These are phyloP conservation scores for Globisporangium acanthophoron DNA, from an alignment of 352 stramenopile genomes.

Conservation along the genomic window DNA sequence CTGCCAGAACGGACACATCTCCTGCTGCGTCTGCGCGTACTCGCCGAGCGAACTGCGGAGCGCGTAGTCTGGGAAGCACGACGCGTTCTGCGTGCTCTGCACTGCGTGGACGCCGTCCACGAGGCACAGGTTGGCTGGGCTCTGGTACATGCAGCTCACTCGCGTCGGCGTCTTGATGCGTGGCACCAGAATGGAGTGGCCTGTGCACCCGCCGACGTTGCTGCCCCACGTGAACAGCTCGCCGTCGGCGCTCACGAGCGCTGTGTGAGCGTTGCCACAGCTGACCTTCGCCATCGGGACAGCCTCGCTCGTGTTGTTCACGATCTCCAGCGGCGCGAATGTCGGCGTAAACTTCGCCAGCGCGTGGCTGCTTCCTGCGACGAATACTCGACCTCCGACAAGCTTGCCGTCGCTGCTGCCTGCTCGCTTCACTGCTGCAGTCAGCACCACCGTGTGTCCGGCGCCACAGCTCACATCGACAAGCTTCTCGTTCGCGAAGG, in stretches of 20 bases:
- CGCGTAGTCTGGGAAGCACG: slow-evolving; percentile 37
- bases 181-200: slow-evolving; percentile 31
- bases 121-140: slow-evolving; percentile 45
- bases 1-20: slow-evolving; percentile 78
- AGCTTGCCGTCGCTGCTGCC: slow-evolving; percentile 8
- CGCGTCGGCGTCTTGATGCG: slow-evolving; percentile 35
- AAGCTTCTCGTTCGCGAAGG: slow-evolving; percentile 36
- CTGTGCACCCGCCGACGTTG: slow-evolving; percentile 61
- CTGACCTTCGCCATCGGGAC: slow-evolving; percentile 38
- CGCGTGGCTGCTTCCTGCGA: slow-evolving; percentile 62
- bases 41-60: slow-evolving; percentile 15
- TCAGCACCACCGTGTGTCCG: slow-evolving; percentile 58
- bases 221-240: slow-evolving; percentile 77
- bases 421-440: background rate
- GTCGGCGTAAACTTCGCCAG: slow-evolving; percentile 53
- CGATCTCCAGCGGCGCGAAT: slow-evolving; percentile 32
- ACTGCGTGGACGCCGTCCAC: slow-evolving; percentile 18
- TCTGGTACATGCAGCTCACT: slow-evolving; percentile 57
- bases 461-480: slow-evolving; percentile 68
- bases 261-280: slow-evolving; percentile 66
- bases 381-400: slow-evolving; percentile 38
- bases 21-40: slow-evolving; percentile 63
- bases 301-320: slow-evolving; percentile 10
- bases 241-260: slow-evolving; percentile 47
- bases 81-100: slow-evolving; percentile 70